Evolutionary conservation across 2,329 filamentous ascomycete genomes (phyloP), one percentile per base, ranked within the genome.

Genomic region (Fulvia fulva): DNA sequence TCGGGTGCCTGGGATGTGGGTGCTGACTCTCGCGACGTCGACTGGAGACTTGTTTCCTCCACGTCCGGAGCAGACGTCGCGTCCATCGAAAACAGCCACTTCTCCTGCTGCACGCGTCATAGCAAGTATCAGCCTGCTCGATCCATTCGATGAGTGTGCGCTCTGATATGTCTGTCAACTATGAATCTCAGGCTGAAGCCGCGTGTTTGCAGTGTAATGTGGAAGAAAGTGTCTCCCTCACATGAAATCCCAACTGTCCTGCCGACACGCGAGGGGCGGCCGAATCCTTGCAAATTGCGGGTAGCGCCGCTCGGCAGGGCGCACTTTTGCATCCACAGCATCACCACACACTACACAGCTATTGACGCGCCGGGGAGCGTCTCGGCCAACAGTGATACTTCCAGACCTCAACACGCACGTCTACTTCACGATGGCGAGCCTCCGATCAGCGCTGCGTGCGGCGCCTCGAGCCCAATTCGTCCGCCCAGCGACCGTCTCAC

Each of bases 381-480:
- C 46, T n/a, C 11, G 16, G 21, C 50, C 44, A 25, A 19, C 25
- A 47, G 16, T 21, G 21, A 23, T 23, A 8, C 47, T 25, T 11
- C 11, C 47, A 3, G 51, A 49, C 47, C 11, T 19, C 41, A 26
- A n/a, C 4, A 47, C 54, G 23, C 32, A 37, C 19, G 21, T 21
- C 51, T n/a, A 45, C 47, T 26, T 51, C 34, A 61, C 52, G 34
- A 71, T 71, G 69, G 65, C 69, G 32, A 55, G 62, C 49, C 55
- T 70, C 34, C 63, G 67, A 47, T 58, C 60, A 12, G 61, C 65
- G 21, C 53, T 68, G 41, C 66, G 69, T 30, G 57, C 68, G 56
- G 65, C 65, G 43, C 64, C 68, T 19, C 66, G 68, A 59, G 63
- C 69, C n/a, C 68, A 68, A 43, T 60, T 62, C 63, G 46, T 61